Percentiles rank a stretch among this genome's conserved stretches.
Conservation (phyloP, 2,329 filamentous ascomycete genomes). For the Geosmithia flava region DNA sequence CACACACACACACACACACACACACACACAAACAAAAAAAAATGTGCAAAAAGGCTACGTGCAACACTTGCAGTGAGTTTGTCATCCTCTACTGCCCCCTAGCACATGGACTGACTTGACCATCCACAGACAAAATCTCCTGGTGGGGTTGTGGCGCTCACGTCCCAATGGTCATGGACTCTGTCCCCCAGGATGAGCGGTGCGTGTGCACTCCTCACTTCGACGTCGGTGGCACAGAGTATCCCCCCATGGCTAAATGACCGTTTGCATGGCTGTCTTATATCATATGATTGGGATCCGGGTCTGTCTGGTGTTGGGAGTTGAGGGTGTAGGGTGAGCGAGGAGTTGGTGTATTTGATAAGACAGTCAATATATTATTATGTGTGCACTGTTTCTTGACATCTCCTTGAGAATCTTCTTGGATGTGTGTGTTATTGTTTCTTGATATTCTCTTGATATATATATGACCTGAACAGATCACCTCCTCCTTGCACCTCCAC, state of each 20-base stretch:
- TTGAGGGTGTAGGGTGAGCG: too few species aligned
- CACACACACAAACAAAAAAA: background rate
- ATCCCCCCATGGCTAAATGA: slow-evolving; percentile 47
- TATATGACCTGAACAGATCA: slow-evolving; percentile 6
- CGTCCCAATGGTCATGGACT: slow-evolving; percentile 48
- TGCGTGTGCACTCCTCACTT: slow-evolving; percentile 56
- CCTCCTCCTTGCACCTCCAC: slow-evolving; percentile 16
- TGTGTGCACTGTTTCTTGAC: too few species aligned
- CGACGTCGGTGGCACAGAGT: slow-evolving; percentile 45
- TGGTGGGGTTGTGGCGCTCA: slow-evolving; percentile 57
- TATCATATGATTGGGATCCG: background rate
- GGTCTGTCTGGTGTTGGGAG: background rate
- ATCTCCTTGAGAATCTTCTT: too few species aligned
- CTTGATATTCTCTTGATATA: background rate
- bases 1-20: too few species aligned
- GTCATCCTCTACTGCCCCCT: background rate
- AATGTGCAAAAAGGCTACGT: slow-evolving; percentile 57
- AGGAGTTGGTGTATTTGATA: too few species aligned
- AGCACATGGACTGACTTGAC: background rate
- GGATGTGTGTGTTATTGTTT: too few species aligned
- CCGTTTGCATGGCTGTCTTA: background rate
- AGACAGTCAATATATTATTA: too few species aligned
- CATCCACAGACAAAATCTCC: slow-evolving; percentile 37
- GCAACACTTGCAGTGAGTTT: slow-evolving; percentile 48
- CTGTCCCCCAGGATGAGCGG: slow-evolving; percentile 42